Evolutionary conservation across 2,329 filamentous ascomycete species (phyloP).

Genomic region (Aspergillus ibericus): DNA sequence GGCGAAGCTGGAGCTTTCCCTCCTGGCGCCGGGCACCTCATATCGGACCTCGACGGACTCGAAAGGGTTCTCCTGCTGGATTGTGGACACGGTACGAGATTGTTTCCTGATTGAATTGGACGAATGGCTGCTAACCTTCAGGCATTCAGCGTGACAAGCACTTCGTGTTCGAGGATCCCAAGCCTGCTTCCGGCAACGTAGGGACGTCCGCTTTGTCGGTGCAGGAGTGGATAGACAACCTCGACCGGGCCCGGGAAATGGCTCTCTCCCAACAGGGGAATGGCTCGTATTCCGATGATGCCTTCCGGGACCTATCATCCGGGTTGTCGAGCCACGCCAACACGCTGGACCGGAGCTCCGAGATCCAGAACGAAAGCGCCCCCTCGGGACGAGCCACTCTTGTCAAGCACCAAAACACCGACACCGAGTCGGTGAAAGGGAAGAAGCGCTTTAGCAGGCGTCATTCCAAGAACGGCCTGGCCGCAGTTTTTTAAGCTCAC

Average conservation of each 20-base stretch:
- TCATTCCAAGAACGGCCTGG: conserved; percentile 91
- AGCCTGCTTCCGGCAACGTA: conserved; percentile 64
- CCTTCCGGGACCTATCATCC: conserved; percentile 68
- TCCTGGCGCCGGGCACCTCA: conserved; percentile 70
- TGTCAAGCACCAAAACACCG: conserved; percentile 45
- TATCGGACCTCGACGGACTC: conserved; percentile 80
- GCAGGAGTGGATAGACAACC: conserved; percentile 87
- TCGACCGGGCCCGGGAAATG: conserved; percentile 83
- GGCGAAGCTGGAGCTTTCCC: conserved; percentile 85
- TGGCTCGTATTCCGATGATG: conserved; percentile 67
- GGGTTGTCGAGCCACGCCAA: conserved; percentile 66
- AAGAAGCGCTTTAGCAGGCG: conserved; percentile 80
- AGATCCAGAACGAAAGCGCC: conserved; percentile 38
- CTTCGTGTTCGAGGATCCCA: conserved; percentile 91
- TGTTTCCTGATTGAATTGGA: conserved; percentile 9
- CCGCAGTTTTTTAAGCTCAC: conserved; percentile 70
- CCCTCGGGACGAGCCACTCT: conserved; percentile 48
- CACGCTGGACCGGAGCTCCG: conserved; percentile 44
- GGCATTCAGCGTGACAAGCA: conserved; percentile 73
- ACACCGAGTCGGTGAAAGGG: conserved; percentile 57
- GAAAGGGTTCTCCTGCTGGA: conserved; percentile 87
- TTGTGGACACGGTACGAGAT: conserved; percentile 82
- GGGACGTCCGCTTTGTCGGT: conserved; percentile 68
- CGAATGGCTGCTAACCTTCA: conserved; percentile 31
- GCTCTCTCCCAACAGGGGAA: conserved; percentile 71